Conservation (phyloP, 495 filamentous ascomycete species). For the Terfezia boudieri region DNA sequence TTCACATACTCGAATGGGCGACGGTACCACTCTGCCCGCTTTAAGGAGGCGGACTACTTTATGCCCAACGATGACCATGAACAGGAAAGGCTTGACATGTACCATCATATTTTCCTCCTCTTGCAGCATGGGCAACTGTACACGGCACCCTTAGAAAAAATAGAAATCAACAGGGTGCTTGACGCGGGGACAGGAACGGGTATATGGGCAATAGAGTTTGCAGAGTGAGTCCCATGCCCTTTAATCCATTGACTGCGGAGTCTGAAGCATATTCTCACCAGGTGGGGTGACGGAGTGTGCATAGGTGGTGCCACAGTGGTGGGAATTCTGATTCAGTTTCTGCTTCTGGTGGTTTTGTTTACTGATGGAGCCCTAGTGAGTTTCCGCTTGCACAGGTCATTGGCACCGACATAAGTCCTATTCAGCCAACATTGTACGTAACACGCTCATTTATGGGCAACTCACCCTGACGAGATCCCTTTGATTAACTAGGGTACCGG, state of each 20-base stretch:
- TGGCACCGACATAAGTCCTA: slow-evolving; percentile 41
- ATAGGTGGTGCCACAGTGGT: not conserved
- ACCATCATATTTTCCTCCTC: slow-evolving; percentile 13
- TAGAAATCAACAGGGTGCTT: not conserved
- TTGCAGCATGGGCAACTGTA: slow-evolving; percentile 9
- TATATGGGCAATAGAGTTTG: slow-evolving; percentile 17
- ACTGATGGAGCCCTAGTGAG: slow-evolving; percentile 4
- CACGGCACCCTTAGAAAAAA: slow-evolving; percentile 6
- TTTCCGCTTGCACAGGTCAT: slow-evolving; percentile 34
- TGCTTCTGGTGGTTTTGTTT: not conserved
- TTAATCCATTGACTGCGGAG: not conserved
- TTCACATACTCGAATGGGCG: slow-evolving; percentile 29
- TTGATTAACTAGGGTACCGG: slow-evolving; percentile 22
- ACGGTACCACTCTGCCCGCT: slow-evolving; percentile 31
- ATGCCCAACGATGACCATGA: not conserved
- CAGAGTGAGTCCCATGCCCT: slow-evolving; percentile 6
- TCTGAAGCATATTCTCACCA: not conserved
- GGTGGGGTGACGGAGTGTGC: not conserved
- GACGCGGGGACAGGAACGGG: slow-evolving; percentile 21
- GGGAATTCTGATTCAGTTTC: not conserved
- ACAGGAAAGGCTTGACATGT: slow-evolving; percentile 14
- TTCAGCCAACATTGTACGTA: slow-evolving; percentile 32
- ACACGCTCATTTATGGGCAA: not conserved
- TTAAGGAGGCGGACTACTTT: not conserved
- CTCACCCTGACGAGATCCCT: slow-evolving; percentile 16